Conservation (phyloP, 352 stramenopile genomes). For the Thraustochytrium striatum region DNA sequence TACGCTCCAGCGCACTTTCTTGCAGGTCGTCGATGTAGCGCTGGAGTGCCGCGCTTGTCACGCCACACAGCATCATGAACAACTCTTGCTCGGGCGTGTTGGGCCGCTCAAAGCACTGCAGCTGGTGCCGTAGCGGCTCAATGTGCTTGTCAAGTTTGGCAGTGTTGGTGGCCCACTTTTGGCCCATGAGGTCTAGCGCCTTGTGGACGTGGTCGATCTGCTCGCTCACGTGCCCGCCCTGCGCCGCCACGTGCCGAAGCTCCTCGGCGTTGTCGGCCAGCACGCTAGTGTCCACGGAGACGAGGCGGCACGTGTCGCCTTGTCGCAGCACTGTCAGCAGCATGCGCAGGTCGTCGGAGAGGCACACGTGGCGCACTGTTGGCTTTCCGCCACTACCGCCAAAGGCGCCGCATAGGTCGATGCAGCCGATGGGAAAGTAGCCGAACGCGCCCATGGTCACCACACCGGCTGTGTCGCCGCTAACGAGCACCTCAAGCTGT, state of each 20-base stretch:
- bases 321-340: slow-evolving; percentile 8
- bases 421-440: slow-evolving; percentile 44
- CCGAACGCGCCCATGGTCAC: slow-evolving; percentile 38
- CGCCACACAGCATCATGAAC: slow-evolving; percentile 46
- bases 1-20: neutral
- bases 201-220: slow-evolving; percentile 5
- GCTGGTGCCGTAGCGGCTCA: slow-evolving; percentile 36
- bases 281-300: slow-evolving; percentile 31
- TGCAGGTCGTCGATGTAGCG: slow-evolving; percentile 36
- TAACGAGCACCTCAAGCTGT: slow-evolving; percentile 27
- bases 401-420: slow-evolving; percentile 41
- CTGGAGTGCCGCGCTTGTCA: slow-evolving; percentile 32
- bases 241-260: slow-evolving; percentile 25
- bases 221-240: slow-evolving; percentile 37
- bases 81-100: slow-evolving; percentile 41
- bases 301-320: neutral
- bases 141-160: slow-evolving; percentile 1
- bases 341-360: slow-evolving; percentile 11
- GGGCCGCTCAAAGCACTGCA: slow-evolving; percentile 11
- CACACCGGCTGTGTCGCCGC: slow-evolving; percentile 21
- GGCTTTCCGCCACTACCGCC: neutral
- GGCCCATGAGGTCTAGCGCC: slow-evolving; percentile 1
- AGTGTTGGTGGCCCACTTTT: neutral
- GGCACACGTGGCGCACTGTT: neutral
- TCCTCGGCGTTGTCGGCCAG: slow-evolving; percentile 21